Conservation (phyloP, 164 flowering plant genomes). For the Macadamia tetraphylla region DNA sequence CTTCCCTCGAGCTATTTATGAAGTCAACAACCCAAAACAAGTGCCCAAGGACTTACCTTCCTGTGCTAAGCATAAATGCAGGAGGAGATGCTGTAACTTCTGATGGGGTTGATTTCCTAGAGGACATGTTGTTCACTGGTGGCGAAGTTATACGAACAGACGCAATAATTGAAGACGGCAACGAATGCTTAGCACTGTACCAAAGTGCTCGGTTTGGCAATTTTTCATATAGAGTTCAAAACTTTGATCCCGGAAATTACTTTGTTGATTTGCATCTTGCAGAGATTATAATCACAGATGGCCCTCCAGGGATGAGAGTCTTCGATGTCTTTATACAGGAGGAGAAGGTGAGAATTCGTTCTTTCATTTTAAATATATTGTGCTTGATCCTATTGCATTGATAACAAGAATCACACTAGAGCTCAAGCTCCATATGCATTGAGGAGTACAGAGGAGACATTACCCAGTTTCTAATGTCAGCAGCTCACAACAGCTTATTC, state of each 20-base stretch:
- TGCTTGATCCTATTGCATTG: neutral
- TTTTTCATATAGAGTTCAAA: conserved; percentile 37
- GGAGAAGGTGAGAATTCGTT: conserved; percentile 38
- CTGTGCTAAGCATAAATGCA: conserved; percentile 39
- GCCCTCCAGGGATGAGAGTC: conserved; percentile 56
- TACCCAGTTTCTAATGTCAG: no score
- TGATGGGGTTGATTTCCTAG: conserved; percentile 26
- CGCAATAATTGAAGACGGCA: conserved; percentile 23
- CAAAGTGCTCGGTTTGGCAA: conserved; percentile 58
- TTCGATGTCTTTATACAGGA: conserved; percentile 66
- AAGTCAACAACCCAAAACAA: conserved; percentile 15
- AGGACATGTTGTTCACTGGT: conserved; percentile 36
- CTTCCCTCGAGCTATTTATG: conserved; percentile 58
- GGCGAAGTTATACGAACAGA: conserved; percentile 46
- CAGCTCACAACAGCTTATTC: no score
- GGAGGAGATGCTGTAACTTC: conserved; percentile 29
- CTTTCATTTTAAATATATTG: neutral
- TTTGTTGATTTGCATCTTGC: conserved; percentile 51
- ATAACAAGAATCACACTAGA: no score
- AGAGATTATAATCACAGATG: conserved; percentile 52
- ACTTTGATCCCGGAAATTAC: conserved; percentile 39
- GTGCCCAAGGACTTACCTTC: conserved; percentile 1
- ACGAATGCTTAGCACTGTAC: conserved; percentile 31
- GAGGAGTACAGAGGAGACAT: no score
- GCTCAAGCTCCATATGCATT: no score